Conservation (phyloP, 2,329 filamentous ascomycete species). For the Colletotrichum sp. region DNA sequence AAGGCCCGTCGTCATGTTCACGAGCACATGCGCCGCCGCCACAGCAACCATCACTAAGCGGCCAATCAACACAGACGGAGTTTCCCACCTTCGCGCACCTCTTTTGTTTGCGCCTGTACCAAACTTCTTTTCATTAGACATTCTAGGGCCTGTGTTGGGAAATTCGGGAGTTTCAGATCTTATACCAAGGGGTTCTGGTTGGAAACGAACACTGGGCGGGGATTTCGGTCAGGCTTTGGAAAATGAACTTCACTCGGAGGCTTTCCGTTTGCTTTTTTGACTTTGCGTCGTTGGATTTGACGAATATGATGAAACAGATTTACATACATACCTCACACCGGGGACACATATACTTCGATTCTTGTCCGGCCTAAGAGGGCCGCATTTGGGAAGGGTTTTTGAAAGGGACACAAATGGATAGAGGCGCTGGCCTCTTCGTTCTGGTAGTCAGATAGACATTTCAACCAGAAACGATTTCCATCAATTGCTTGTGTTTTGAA, state of each 20-base stretch:
- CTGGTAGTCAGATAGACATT: not conserved
- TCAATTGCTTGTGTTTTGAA: not conserved
- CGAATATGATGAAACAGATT: constrained; percentile 12
- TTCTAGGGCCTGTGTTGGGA: constrained; percentile 15
- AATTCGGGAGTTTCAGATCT: constrained; percentile 1
- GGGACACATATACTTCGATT: constrained; percentile 13
- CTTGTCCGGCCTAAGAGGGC: not conserved
- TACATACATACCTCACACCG: constrained; percentile 3
- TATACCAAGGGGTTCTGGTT: constrained; percentile 9
- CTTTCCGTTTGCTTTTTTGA: not conserved
- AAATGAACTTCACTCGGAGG: not conserved
- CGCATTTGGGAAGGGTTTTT: constrained; percentile 15
- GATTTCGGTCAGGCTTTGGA: not conserved
- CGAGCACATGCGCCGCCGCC: constrained; percentile 39
- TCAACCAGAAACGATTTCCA: not conserved
- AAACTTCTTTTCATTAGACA: constrained; percentile 22
- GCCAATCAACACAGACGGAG: not conserved
- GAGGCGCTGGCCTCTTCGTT: not conserved
- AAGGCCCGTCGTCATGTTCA: constrained; percentile 41
- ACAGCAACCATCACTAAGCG: constrained; percentile 32
- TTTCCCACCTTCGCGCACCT: not conserved
- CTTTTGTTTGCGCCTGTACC: not conserved
- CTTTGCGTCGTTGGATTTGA: not conserved
- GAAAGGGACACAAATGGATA: not conserved
- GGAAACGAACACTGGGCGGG: not conserved